Evolutionary conservation across 441 rosid genomes (phyloP).

Genomic region (Erodium chrysanthum): DNA sequence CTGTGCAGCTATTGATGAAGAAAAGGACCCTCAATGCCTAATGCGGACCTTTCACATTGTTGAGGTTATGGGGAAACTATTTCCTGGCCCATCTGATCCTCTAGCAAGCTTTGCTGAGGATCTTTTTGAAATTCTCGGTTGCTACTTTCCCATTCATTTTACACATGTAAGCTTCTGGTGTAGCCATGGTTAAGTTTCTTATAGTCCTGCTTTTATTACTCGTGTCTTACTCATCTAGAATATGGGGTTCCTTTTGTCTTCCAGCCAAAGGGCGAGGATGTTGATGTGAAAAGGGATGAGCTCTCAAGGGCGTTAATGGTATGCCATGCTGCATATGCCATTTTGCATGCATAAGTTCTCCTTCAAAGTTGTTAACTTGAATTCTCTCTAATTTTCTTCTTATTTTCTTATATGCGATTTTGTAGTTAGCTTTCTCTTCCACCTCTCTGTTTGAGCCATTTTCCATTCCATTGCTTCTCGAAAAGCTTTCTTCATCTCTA

Average conservation of each 20-base stretch:
- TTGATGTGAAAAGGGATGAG: slow-evolving; percentile 52
- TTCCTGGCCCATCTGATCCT: slow-evolving; percentile 61
- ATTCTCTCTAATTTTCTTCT: not conserved
- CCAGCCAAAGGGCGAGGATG: slow-evolving; percentile 54
- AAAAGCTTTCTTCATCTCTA: slow-evolving; percentile 82
- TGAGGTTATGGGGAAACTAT: slow-evolving; percentile 47
- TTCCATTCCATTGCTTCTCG: slow-evolving; percentile 74
- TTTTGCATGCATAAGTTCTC: too few species aligned
- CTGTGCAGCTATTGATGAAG: slow-evolving; percentile 74
- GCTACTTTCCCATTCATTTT: slow-evolving; percentile 84
- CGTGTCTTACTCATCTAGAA: slow-evolving; percentile 13
- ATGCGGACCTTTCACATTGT: slow-evolving; percentile 65
- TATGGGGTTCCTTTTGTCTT: slow-evolving; percentile 17
- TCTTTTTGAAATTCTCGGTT: slow-evolving; percentile 51
- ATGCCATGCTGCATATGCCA: slow-evolving; percentile 24
- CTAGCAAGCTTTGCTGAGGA: slow-evolving; percentile 45
- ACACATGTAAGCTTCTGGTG: slow-evolving; percentile 45
- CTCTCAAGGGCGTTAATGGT: slow-evolving; percentile 74
- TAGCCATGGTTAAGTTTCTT: too few species aligned
- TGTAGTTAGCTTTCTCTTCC: slow-evolving; percentile 65
- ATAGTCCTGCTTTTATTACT: too few species aligned
- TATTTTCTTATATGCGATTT: not conserved
- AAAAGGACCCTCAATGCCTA: slow-evolving; percentile 87
- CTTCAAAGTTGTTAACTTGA: too few species aligned
- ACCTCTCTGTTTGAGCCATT: slow-evolving; percentile 82